Evolutionary conservation across 2,329 filamentous ascomycete genomes (phyloP), one percentile per base, ranked within the genome.

Genomic region (Curvularia eragrostidis): DNA sequence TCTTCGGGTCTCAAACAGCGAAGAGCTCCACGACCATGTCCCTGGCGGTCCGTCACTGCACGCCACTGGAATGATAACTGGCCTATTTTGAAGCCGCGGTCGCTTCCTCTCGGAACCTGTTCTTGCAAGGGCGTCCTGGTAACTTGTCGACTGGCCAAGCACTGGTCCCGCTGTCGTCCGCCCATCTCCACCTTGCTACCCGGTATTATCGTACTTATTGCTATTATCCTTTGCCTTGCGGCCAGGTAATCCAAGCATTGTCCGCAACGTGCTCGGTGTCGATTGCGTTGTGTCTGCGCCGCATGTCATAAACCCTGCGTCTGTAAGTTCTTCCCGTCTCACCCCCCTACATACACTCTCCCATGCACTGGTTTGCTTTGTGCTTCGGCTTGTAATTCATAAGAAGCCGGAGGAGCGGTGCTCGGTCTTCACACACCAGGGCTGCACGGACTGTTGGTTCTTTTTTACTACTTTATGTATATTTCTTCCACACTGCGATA

Each of bases 361-460:
- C 62, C 62, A 64, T 70, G 64, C 66, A 63, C 62, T 69, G 65
- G 58, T 69, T 70, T 53, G 34, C 41, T 43, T 57, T 61, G 47
- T 57, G 64, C 67, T 68, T 71, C 73, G 69, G 69, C 34, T 65
- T 74, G 65, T 68, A 64, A 59, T 65, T 67, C 65, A 70, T 62
- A 66, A 70, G 66, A 65, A 69, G 67, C 74, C 71, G 71, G 67
- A 71, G 61, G 58, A 64, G 54, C 57, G 66, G 67, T 70, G 68
- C 66, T 73, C 64, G 70, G 69, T 74, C 72, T 67, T 70, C 73
- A 74, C 71, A 74, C 70, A 69, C 73, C 74, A 75, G 70, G 67
- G 70, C 72, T 76, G 74, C 72, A 76, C 72, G 71, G 72, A 73
- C 74, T 70, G 62, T 63, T 67, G 68, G 61, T 70, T 73, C 68